These are phyloP conservation scores for Penicillium soppii DNA, from an alignment of 495 filamentous ascomycete species.

Conservation along the genomic window DNA sequence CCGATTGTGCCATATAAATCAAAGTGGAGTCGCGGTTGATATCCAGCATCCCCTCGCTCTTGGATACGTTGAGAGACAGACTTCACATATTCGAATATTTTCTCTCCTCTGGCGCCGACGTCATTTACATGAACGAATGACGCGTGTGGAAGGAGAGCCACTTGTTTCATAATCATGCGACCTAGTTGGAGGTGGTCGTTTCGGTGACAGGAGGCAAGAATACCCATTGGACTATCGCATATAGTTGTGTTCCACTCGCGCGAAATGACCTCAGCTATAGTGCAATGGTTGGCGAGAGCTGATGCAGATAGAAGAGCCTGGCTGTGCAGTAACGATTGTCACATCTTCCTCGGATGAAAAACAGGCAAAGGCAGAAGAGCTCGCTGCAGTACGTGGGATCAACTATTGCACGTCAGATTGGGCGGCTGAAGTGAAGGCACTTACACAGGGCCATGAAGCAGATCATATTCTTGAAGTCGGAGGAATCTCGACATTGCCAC, in stretches of 20 bases:
- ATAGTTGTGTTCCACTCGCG: background rate
- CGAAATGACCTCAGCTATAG: background rate
- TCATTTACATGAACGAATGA: background rate
- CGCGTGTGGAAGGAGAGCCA: background rate
- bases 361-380: slow-evolving; percentile 11
- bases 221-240: background rate
- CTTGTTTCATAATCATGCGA: background rate
- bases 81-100: background rate
- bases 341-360: slow-evolving; percentile 31
- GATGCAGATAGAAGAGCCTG: background rate
- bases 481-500: slow-evolving; percentile 41
- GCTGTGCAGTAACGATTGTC: slow-evolving; percentile 23
- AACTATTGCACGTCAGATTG: slow-evolving; percentile 35
- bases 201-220: background rate
- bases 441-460: slow-evolving; percentile 26
- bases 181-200: background rate
- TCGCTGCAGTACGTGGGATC: slow-evolving; percentile 21
- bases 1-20: background rate
- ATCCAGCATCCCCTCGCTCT: background rate
- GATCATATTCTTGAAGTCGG: slow-evolving; percentile 51
- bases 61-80: background rate
- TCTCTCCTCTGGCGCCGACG: background rate
- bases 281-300: background rate
- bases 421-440: slow-evolving; percentile 20
- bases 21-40: background rate